Evolutionary conservation across 371 early-diverging fungal species (phyloP).

Genomic region (Capillidium heterosporum): DNA sequence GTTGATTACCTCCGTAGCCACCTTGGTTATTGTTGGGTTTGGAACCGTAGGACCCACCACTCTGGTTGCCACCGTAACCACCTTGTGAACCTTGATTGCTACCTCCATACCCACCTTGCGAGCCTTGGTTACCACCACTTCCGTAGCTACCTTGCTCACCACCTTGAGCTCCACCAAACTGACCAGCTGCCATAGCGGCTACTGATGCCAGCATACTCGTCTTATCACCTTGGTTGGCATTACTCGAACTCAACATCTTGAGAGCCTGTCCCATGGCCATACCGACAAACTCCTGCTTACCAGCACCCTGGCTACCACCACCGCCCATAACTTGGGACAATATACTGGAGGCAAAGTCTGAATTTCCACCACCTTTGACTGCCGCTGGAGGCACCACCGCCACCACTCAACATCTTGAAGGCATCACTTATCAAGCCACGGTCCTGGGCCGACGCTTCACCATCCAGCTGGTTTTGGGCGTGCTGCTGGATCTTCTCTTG

Average conservation of each 20-base stretch:
- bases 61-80: neutral
- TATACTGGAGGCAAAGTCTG: conserved; percentile 1
- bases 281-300: conserved; percentile 1
- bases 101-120: neutral
- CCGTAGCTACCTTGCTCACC: neutral
- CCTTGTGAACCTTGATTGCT: neutral
- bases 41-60: neutral
- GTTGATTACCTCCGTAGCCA: neutral
- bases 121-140: neutral
- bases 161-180: neutral
- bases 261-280: conserved; percentile 4
- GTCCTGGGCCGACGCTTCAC: neutral
- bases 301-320: neutral
- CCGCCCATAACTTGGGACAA: conserved; percentile 1
- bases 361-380: neutral
- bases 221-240: conserved; percentile 2
- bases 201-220: conserved; percentile 4
- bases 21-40: neutral
- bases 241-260: neutral
- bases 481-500: neutral
- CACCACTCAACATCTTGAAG: neutral
- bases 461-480: neutral
- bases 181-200: conserved; percentile 2
- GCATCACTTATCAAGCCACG: conserved; percentile 3
- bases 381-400: neutral